These are phyloP conservation scores for Scenedesmus sp. DNA, from an alignment of 163 green algal species.

Conservation along the genomic window DNA sequence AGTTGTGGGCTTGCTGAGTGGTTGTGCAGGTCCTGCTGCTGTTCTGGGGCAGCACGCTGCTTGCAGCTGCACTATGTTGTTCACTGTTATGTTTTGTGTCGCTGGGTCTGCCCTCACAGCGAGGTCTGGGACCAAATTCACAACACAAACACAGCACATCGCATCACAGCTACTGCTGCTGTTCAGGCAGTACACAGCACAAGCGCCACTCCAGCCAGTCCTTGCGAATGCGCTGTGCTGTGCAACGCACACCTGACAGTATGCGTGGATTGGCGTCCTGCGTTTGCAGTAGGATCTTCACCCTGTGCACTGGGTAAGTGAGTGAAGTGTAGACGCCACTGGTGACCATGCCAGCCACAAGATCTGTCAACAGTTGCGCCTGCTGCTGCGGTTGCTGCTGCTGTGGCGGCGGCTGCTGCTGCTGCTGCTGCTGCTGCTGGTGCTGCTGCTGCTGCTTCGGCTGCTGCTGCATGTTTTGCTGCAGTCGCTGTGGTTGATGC, in stretches of 20 bases:
- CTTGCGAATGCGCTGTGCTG: neutral
- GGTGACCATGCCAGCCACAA: slow-evolving; percentile 38
- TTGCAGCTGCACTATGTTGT: neutral
- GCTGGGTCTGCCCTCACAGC: too few relatives aligned
- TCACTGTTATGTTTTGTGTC: too few relatives aligned
- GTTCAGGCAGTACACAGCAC: neutral
- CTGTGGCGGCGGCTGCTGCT: too few relatives aligned
- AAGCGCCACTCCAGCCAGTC: neutral
- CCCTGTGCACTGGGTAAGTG: slow-evolving; percentile 42
- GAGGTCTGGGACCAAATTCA: too few relatives aligned
- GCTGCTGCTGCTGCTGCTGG: neutral
- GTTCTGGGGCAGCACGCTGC: too few relatives aligned
- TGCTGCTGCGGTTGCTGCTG: slow-evolving; percentile 20
- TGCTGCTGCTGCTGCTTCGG: too few relatives aligned
- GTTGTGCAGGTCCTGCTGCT: too few relatives aligned
- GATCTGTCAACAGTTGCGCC: slow-evolving; percentile 33
- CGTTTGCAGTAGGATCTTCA: slow-evolving; percentile 57
- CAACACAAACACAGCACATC: too few relatives aligned
- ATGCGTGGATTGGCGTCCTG: slow-evolving; percentile 57
- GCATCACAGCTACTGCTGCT: neutral
- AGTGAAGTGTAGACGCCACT: slow-evolving; percentile 28
- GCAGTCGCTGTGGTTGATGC: slow-evolving; percentile 2
- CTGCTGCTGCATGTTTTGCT: slow-evolving; percentile 12
- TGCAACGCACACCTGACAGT: slow-evolving; percentile 28
- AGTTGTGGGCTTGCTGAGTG: neutral